Evolutionary conservation across 129 eudicot species (phyloP).

Genomic region (Centaurea solstitialis): DNA sequence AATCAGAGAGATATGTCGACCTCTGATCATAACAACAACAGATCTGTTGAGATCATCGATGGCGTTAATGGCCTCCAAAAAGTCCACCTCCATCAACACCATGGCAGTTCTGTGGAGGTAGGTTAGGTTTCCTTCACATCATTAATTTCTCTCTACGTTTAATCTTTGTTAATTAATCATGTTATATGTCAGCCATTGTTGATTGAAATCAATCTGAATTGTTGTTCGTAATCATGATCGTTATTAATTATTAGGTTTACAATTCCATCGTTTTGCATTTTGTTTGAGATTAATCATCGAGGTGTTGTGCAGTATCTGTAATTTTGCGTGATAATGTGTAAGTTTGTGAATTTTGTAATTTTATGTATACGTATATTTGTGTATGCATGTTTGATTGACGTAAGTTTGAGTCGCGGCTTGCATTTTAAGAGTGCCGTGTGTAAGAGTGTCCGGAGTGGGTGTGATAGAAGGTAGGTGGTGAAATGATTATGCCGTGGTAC

Average conservation of each 20-base stretch:
- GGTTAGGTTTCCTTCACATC: not conserved
- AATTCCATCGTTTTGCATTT: not conserved
- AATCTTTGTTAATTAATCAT: not conserved
- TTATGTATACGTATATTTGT: not conserved
- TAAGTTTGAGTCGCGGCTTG: not conserved
- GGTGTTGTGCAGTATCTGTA: not conserved
- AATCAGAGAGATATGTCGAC: not conserved
- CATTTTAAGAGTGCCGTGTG: not conserved
- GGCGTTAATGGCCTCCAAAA: conserved; percentile 84
- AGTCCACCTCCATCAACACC: conserved; percentile 58
- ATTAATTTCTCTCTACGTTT: not conserved
- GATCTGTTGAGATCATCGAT: conserved; percentile 40
- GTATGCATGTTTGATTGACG: not conserved
- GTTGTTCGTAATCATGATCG: too few relatives aligned
- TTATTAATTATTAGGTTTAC: not conserved
- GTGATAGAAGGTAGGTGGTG: too few relatives aligned
- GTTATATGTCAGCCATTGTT: not conserved
- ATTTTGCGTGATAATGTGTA: not conserved
- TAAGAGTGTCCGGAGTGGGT: not conserved
- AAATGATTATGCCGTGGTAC: too few relatives aligned
- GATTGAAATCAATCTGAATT: not conserved
- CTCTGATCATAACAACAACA: not conserved
- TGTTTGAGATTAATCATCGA: not conserved
- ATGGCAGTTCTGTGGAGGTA: conserved; percentile 75
- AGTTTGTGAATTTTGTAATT: not conserved